Base-by-base conservation (phyloP, 441 rosid genomes). In the Euphorbia corollata region DNA sequence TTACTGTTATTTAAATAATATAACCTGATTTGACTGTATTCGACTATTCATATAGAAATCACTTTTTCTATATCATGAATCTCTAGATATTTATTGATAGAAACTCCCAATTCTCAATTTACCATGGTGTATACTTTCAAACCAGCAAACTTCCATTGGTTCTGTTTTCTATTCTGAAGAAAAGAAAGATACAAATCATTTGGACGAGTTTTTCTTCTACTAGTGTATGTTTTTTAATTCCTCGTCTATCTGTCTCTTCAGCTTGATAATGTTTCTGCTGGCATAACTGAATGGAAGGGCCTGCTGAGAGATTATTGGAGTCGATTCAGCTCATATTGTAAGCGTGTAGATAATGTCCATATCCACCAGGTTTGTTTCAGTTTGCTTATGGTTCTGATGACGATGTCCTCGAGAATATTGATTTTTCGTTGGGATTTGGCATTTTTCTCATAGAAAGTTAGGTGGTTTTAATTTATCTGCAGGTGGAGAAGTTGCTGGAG, bases 401-500 rank as follows among this genome's bases (percentile, higher is more conserved):
- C 38, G 48, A 19, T 70, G 32, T 65, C 68, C 30, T 38, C 59
- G 27, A 72, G 47, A 68, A 61, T 68, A 63, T 71, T 59, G 51
- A 13, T 69, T 51, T 55, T 54, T 23, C 11, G 56, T 9, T 55
- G n/a, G 11, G 19, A 54, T 18, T 23, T 36, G 41, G 41, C 41
- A 5, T 36, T 5, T 36, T 68, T 22, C 59, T 45, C 9, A 27
- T 51, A 8, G 45, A 53, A 75, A 68, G 68, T 67, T 65, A 57
- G 39, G 18, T 69, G 10, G 27, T 61, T 61, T 53, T 34, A 70
- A 75, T 39, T 68, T 73, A 50, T 64, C 64, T 73, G 19, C 85
- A 95, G 99, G 98, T 95, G 81, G 99, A 95, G 82, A 90, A 87
- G 81, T 87, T 95, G 97, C 71, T 95, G 79, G 99, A 88, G 84